Base-by-base conservation (phyloP, 164 flowering plant genomes). In the Houttuynia cordata region DNA sequence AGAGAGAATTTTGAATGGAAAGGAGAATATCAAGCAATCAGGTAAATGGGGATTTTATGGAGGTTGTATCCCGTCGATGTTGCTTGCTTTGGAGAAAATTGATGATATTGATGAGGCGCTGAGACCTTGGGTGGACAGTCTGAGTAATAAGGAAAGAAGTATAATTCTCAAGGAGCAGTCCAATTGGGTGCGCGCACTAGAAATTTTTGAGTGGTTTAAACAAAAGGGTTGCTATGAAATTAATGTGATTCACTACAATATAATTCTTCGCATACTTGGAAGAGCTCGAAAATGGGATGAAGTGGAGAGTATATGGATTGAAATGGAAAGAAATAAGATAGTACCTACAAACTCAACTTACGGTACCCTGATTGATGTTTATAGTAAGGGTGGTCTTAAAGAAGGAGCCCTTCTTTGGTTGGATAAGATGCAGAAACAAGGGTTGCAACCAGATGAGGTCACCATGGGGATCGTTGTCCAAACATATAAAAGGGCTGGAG, bases 201-300 rank as follows among this genome's bases (percentile, higher is more conserved):
- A 84, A 74, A 89, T 86, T 24, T 92, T 92, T 58, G 79, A 83
- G 68, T 93, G 98, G 98, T 83, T 89, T 52, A 86, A 86, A 71
- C 75, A 58, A 42, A 86, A 83, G 67, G 88, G 81, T 24, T 84
- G 86, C 68, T 84, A 87, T 74, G 96, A 87, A 62, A 57, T 93
- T 72, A 93, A 93, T 78, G 96, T 87, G 57, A 93, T 93, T 74
- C 98, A 89, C 68, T 89, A 89, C 63, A 93, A 93, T 54, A 87
- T 93, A 56, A 79, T 93, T 85, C 69, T 93, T 69, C 69, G 83
- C 76, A 79, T 78, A 72, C 82, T 93, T 39, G 97, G 98, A 37
- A 87, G 72, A 74, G 89, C 88, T 3, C 67, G 52, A 58, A 75
- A 69, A 52, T 93, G 97, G 97, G 64, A 68, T 42, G 62, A 69